phyloP scores from a whole-genome alignment of 164 flowering plant genomes.

The Santalum album region DNA sequence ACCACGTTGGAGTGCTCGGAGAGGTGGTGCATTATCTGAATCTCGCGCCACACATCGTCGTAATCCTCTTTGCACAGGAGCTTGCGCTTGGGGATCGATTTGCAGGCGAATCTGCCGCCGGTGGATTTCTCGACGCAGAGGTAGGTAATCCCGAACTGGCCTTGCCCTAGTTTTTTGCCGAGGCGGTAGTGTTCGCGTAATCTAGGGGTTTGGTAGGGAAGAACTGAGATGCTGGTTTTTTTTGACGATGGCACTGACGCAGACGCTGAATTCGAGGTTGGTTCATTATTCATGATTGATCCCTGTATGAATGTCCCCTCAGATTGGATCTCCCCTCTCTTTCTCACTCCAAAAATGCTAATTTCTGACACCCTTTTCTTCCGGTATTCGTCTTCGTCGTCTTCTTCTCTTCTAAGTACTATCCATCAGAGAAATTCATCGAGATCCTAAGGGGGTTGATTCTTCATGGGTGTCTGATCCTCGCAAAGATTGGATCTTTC shows the following conservation, averaged over 20 bases:
- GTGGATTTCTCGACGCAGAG: slow-evolving; percentile 49
- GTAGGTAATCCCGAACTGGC: slow-evolving; percentile 89
- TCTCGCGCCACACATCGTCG: slow-evolving; percentile 91
- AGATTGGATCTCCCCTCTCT: neutral
- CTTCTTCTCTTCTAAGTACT: too few species aligned
- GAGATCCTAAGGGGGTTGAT: too few species aligned
- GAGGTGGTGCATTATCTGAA: slow-evolving; percentile 93
- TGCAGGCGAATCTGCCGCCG: slow-evolving; percentile 51
- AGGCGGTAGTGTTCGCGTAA: slow-evolving; percentile 55
- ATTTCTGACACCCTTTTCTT: too few species aligned
- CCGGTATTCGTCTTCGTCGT: too few species aligned
- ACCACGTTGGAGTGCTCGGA: slow-evolving; percentile 79
- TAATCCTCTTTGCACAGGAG: slow-evolving; percentile 66
- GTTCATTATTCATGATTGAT: slow-evolving; percentile 19
- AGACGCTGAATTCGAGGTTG: slow-evolving; percentile 1
- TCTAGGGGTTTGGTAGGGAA: slow-evolving; percentile 57
- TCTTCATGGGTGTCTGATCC: too few species aligned
- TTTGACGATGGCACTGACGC: too few species aligned
- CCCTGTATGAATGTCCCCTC: too few species aligned
- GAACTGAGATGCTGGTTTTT: slow-evolving; percentile 21
- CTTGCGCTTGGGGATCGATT: slow-evolving; percentile 81
- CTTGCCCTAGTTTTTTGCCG: slow-evolving; percentile 82
- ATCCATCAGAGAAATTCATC: too few species aligned
- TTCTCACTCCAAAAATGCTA: too few species aligned
- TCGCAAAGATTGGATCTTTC: too few species aligned